Evolutionary conservation across 2,329 filamentous ascomycete genomes (phyloP).

Genomic region (Metarhizium rileyi): DNA sequence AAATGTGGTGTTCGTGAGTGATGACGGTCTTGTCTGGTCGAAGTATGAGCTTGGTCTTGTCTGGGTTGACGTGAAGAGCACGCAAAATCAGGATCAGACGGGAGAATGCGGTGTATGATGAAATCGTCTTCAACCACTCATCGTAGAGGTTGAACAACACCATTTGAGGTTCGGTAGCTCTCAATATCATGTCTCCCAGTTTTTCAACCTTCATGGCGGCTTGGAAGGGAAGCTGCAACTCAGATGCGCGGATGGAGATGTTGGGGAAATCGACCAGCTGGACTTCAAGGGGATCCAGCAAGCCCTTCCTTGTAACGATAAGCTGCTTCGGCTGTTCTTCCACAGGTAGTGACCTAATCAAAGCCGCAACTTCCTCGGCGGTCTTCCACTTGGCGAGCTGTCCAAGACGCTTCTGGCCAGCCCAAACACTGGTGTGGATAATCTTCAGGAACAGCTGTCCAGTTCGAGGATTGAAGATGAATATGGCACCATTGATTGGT

Average conservation of each 20-base stretch:
- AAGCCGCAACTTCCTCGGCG: constrained; percentile 95
- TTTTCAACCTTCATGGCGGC: constrained; percentile 99
- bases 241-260: constrained; percentile 94
- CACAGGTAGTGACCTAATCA: constrained; percentile 89
- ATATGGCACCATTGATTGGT: constrained; percentile 98
- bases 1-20: constrained; percentile 97
- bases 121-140: constrained; percentile 97
- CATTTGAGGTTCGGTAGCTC: constrained; percentile 99
- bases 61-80: constrained; percentile 92
- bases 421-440: constrained; percentile 98
- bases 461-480: constrained; percentile 99
- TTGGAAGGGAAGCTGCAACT: constrained; percentile 95
- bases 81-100: constrained; percentile 87
- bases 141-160: constrained; percentile 98
- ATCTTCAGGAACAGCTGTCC: constrained; percentile 98
- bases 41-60: constrained; percentile 94
- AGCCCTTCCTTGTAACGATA: constrained; percentile 94
- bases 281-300: constrained; percentile 92
- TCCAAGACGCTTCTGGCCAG: constrained; percentile 96
- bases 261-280: constrained; percentile 98
- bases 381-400: constrained; percentile 99
- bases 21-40: constrained; percentile 97
- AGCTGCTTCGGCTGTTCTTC: constrained; percentile 99
- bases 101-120: constrained; percentile 97
- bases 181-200: constrained; percentile 95